Conservation (phyloP, 352 stramenopile species). For the Pythium dissotocum region DNA sequence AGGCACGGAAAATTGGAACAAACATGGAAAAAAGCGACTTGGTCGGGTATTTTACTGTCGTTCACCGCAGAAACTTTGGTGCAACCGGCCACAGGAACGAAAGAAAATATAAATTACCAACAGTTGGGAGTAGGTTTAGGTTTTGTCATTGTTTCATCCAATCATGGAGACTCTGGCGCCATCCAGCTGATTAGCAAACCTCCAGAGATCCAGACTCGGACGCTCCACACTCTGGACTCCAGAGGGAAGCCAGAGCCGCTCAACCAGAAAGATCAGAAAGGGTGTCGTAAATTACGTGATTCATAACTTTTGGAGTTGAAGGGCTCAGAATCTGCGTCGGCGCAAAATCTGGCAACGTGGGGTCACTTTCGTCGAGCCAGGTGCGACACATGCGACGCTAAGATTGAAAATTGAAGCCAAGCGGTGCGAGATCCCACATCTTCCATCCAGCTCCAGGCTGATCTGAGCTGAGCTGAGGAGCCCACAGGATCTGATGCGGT, state of each 20-base stretch:
- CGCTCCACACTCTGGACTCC: neutral
- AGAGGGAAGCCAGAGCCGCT: neutral
- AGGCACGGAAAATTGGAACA: conserved; percentile 14
- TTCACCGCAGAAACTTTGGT: neutral
- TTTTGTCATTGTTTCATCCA: neutral
- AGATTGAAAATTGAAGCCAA: neutral
- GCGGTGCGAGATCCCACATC: neutral
- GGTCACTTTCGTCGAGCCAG: neutral
- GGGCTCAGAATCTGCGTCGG: neutral
- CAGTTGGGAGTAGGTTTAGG: neutral
- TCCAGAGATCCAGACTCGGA: conserved; percentile 6
- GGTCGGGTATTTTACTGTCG: neutral
- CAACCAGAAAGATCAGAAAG: neutral
- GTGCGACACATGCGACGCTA: neutral
- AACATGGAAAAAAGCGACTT: conserved; percentile 5
- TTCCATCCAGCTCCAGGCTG: neutral
- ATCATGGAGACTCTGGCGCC: neutral
- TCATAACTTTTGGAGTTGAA: neutral
- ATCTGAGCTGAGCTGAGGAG: too few species aligned
- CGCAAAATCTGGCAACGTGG: neutral
- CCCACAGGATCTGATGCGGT: neutral
- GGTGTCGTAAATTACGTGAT: neutral
- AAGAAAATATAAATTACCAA: neutral
- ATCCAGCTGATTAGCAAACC: conserved; percentile 13
- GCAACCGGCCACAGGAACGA: neutral